Base-by-base conservation (phyloP, 176 grass and related monocot species). In the Zoysia pacifica region DNA sequence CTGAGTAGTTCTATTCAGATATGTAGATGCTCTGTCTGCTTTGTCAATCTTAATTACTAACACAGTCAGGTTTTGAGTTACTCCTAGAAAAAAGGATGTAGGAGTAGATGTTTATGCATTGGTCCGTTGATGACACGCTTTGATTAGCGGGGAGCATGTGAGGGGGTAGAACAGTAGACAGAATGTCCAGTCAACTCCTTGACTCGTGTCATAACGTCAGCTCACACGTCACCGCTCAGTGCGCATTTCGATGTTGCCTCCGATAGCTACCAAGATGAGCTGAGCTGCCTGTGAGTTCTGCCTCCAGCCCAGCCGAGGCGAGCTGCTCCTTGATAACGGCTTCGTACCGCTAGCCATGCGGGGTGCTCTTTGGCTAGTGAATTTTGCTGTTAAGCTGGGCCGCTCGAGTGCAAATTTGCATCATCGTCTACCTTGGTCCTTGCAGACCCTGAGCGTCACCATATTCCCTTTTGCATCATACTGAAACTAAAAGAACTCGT, bases 151-250 rank as follows among this genome's bases (percentile, higher is more conserved):
- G 68, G 50, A 68, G 52, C 80, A 79, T 83, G 80, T 39, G 75
- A 53, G 68, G 68, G 35, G 3, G 15, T 28, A 28, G 28, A 0
- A 28, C 14, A 67, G 77, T 35, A 50, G 49, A 79, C 62, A 79
- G 72, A 72, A 85, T 76, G 72, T 59, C 56, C 36, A 66, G 77
- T 89, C 77, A 89, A 85, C 72, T 12, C 43, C 64, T 89, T 85
- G 87, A 89, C 87, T 50, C 78, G 13, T 72, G 72, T 47, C 72
- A n/a, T 67, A 6, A 5, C 73, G 87, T 89, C 67, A 89, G 13
- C 83, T 62, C 78, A 78, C 69, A 86, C 63, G 53, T 86, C 71
- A 81, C n/a, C 3, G 4, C 18, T 67, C 36, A 42, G 35, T 48
- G 42, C 9, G 28, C 48, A 66, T 15, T 69, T 42, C 28, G 4